Evolutionary conservation across 768 basidiomycete species (phyloP), one percentile per base, ranked within the genome.

Genomic region (Lentinula sp.): DNA sequence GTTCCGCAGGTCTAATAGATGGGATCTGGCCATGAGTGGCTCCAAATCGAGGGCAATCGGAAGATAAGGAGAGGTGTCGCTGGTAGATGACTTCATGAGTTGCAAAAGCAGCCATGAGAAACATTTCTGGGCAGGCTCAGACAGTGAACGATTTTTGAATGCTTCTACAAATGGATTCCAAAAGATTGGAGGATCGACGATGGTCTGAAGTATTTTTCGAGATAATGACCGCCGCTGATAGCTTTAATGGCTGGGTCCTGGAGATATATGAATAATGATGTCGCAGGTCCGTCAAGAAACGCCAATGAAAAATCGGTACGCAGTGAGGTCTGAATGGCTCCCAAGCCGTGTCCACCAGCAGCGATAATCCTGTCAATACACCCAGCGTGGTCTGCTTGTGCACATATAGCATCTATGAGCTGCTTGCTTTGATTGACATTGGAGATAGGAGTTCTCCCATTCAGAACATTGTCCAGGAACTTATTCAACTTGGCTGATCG

Each of bases 81-180:
- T 73, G 5, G 64, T 70, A 0, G 80, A 72, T 28, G 82, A 70
- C 21, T 65, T 67, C n/a, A 80, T 65, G 28, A 86, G 76, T 59
- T 81, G 73, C 16, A 77, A 70, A 3, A 87, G 74, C n/a, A 85
- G 71, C 75, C 75, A 78, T 0, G 76, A 80, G 61, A 84, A 82
- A 9, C 67, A 67, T 5, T 39, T 57, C 61, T 81, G 74, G 0
- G 73, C 77, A 7, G 67, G 52, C 18, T 74, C 69, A 49, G 70
- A 60, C 21, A 82, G 67, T 5, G 66, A 63, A 15, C 70, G 69
- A 16, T 65, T 68, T 34, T 71, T 65, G 35, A 78, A 80, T 16
- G 75, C 76, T 8, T 67, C 55, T 1, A 65, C 61, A 59, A 79
- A 78, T 5, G 68, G 65, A 48, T 58, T 64, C 82, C 81, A 85